Evolutionary conservation across 768 basidiomycete genomes (phyloP).

Genomic region (Clavaria fumosa): DNA sequence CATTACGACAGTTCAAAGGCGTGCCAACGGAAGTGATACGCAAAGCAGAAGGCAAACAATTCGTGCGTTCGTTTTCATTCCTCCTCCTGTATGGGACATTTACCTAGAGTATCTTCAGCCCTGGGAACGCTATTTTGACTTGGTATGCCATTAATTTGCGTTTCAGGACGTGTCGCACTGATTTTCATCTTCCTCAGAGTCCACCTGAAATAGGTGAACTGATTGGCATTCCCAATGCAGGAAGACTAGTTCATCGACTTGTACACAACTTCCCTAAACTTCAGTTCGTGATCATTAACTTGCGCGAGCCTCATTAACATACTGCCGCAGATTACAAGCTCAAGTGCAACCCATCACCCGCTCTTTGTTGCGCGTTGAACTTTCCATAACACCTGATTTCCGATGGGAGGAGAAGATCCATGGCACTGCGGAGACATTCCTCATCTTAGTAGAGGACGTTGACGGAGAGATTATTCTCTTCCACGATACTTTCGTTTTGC

Average conservation of each 20-base stretch:
- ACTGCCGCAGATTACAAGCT: conserved; percentile 54
- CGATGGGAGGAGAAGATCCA: conserved; percentile 95
- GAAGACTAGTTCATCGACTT: conserved; percentile 77
- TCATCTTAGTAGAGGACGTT: conserved; percentile 91
- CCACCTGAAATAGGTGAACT: conserved; percentile 93
- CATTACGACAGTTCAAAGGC: conserved; percentile 88
- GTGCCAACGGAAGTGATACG: conserved; percentile 73
- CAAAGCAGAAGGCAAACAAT: conserved; percentile 95
- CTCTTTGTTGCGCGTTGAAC: conserved; percentile 78
- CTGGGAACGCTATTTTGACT: conserved; percentile 94
- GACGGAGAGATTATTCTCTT: conserved; percentile 95
- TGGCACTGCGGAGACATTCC: conserved; percentile 76
- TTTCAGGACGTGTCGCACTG: not conserved
- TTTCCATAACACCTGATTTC: conserved; percentile 96
- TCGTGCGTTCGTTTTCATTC: conserved; percentile 37
- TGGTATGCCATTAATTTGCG: conserved; percentile 25
- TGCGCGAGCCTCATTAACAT: not conserved
- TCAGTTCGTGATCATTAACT: conserved; percentile 28
- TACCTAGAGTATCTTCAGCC: conserved; percentile 25
- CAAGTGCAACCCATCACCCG: conserved; percentile 96
- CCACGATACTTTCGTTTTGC: conserved; percentile 85
- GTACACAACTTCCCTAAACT: conserved; percentile 96
- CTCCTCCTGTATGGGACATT: not conserved
- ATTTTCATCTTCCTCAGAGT: conserved; percentile 20
- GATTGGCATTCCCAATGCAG: conserved; percentile 87